These are phyloP conservation scores for Rehmannia glutinosa DNA, from an alignment of 257 asterid genomes.

Conservation along the genomic window DNA sequence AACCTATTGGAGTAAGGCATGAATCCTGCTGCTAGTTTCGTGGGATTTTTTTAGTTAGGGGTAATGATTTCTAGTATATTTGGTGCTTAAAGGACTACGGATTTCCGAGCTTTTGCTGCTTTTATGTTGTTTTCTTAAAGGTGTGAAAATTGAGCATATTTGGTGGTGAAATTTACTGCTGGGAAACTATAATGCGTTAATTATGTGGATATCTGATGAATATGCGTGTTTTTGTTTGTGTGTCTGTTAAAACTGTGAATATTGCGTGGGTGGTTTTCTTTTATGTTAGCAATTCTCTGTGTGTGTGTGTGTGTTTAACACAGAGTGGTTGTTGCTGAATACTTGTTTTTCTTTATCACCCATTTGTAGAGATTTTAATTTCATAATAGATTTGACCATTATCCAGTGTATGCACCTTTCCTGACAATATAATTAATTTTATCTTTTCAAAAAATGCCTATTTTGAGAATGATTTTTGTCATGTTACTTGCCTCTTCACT, in stretches of 20 bases:
- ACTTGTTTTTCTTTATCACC: not conserved
- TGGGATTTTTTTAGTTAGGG: not conserved
- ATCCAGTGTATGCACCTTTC: no score
- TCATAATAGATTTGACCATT: no score
- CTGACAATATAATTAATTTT: no score
- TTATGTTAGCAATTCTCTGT: not conserved
- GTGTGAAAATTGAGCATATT: not conserved
- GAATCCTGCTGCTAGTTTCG: not conserved
- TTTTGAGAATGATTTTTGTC: not conserved
- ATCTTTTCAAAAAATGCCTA: not conserved
- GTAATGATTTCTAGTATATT: not conserved
- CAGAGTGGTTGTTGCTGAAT: not conserved
- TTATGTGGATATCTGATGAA: constrained; percentile 6
- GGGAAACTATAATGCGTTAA: not conserved
- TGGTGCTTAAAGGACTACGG: not conserved
- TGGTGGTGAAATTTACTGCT: not conserved
- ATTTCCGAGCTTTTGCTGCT: not conserved
- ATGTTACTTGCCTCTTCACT: not conserved
- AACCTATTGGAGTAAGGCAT: not conserved
- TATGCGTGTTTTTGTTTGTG: not conserved
- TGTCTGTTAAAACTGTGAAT: not conserved
- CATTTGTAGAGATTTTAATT: no score
- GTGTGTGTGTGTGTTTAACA: not conserved
- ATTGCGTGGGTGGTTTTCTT: not conserved
- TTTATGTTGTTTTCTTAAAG: no score